Conservation (phyloP, 2,329 filamentous ascomycete genomes). For the Trichoderma cornu-damae region DNA sequence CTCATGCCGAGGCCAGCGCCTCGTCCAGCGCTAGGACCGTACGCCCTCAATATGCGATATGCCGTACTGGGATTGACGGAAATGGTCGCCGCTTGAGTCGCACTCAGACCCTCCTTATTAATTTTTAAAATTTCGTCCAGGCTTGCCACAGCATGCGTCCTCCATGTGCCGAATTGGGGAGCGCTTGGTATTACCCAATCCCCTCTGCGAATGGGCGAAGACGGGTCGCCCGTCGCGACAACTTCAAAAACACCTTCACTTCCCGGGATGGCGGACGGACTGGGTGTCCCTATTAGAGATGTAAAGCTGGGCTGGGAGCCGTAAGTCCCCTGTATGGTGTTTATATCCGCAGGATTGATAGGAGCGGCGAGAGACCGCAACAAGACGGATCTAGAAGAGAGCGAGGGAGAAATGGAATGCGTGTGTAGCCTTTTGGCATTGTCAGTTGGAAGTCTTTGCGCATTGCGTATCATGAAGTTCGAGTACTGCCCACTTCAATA, state of each 20-base stretch:
- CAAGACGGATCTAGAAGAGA: slow-evolving; percentile 61
- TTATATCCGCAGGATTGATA: slow-evolving; percentile 96
- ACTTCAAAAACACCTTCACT: slow-evolving; percentile 96
- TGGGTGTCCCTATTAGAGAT: slow-evolving; percentile 66
- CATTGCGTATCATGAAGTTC: not conserved
- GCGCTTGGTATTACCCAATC: slow-evolving; percentile 91
- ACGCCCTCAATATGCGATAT: slow-evolving; percentile 87
- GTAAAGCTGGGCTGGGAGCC: slow-evolving; percentile 77
- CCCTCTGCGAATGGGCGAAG: slow-evolving; percentile 56
- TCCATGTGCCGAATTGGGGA: slow-evolving; percentile 87
- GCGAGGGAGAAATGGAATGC: slow-evolving; percentile 70
- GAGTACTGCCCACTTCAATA: slow-evolving; percentile 48
- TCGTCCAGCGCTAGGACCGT: slow-evolving; percentile 48
- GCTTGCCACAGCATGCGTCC: slow-evolving; percentile 75
- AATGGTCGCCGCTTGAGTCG: slow-evolving; percentile 79
- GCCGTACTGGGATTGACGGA: slow-evolving; percentile 91
- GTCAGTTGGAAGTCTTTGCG: not conserved
- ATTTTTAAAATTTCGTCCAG: slow-evolving; percentile 59
- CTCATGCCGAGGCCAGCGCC: slow-evolving; percentile 43
- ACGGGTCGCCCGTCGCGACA: slow-evolving; percentile 58
- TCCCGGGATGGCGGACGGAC: slow-evolving; percentile 72
- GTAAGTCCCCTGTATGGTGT: slow-evolving; percentile 96
- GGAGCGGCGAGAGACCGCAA: slow-evolving; percentile 84
- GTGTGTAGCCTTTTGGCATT: slow-evolving; percentile 55
- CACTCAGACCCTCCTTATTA: slow-evolving; percentile 63